Evolutionary conservation across 768 basidiomycete genomes (phyloP).

Genomic region (Artomyces pyxidatus): DNA sequence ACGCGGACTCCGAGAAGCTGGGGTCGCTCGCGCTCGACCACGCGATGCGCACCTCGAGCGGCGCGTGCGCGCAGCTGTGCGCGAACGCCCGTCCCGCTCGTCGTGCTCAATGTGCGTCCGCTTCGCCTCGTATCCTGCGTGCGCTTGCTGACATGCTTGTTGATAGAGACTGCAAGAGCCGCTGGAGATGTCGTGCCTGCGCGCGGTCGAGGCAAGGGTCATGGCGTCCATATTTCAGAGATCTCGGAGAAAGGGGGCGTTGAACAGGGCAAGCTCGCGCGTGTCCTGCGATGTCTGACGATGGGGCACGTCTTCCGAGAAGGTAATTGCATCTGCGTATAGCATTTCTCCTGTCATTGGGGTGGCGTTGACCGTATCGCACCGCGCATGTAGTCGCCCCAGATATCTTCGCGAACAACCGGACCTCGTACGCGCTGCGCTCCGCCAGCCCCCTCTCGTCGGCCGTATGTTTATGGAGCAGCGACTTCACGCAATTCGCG

Average conservation of each 20-base stretch:
- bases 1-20: neutral
- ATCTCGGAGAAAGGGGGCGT: neutral
- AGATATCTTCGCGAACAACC: neutral
- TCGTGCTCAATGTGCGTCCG: slow-evolving; percentile 14
- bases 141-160: neutral
- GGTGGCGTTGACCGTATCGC: neutral
- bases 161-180: neutral
- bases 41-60: slow-evolving; percentile 15
- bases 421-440: neutral
- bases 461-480: neutral
- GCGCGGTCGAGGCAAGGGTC: slow-evolving; percentile 26
- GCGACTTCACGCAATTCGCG: neutral
- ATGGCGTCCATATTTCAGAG: neutral
- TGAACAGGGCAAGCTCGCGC: neutral
- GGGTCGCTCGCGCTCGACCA: slow-evolving; percentile 6
- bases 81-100: slow-evolving; percentile 13
- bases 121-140: neutral
- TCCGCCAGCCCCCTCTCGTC: neutral
- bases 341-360: neutral
- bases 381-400: too few relatives aligned
- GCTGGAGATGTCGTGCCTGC: slow-evolving; percentile 21
- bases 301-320: neutral
- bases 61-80: slow-evolving; percentile 20
- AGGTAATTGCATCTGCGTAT: neutral
- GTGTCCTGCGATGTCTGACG: neutral